phyloP scores from a whole-genome alignment of 805 yeast genomes.

The Wickerhamomyces silvicola region DNA sequence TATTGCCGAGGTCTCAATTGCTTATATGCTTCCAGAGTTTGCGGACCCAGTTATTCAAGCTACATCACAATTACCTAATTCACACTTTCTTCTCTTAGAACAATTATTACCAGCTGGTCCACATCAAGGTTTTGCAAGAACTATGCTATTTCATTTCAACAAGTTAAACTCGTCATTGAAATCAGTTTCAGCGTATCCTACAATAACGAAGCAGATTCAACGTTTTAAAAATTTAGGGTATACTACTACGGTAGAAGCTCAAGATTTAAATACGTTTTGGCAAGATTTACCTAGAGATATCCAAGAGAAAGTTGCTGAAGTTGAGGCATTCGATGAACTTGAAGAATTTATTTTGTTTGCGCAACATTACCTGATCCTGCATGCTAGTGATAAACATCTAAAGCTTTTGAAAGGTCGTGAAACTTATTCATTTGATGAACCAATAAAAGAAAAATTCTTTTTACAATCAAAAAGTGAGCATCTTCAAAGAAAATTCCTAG shows the following conservation, averaged over 20 bases:
- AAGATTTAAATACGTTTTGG: constrained; percentile 60
- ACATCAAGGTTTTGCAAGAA: constrained; percentile 61
- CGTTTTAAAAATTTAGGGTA: constrained; percentile 47
- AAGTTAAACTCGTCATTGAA: constrained; percentile 62
- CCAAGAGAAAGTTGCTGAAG: constrained; percentile 34
- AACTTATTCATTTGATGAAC: not conserved
- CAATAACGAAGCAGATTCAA: constrained; percentile 37
- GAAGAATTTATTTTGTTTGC: constrained; percentile 73
- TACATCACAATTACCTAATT: constrained; percentile 34
- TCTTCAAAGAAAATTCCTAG: constrained; percentile 11
- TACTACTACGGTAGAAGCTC: constrained; percentile 37
- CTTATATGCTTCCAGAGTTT: constrained; percentile 63
- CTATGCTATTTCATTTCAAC: constrained; percentile 67
- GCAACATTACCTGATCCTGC: constrained; percentile 67
- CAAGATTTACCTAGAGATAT: constrained; percentile 31
- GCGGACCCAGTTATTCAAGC: constrained; percentile 58
- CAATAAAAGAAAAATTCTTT: not conserved
- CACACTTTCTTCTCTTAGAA: constrained; percentile 63
- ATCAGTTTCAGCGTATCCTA: constrained; percentile 54
- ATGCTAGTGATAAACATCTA: constrained; percentile 42
- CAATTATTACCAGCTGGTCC: constrained; percentile 64
- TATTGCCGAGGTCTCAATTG: constrained; percentile 77
- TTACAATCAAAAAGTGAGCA: constrained; percentile 4
- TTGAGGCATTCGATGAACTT: constrained; percentile 78
- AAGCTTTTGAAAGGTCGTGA: constrained; percentile 2